phyloP scores from a whole-genome alignment of 108 stramenopile species.

The Licmophora abbreviata region DNA sequence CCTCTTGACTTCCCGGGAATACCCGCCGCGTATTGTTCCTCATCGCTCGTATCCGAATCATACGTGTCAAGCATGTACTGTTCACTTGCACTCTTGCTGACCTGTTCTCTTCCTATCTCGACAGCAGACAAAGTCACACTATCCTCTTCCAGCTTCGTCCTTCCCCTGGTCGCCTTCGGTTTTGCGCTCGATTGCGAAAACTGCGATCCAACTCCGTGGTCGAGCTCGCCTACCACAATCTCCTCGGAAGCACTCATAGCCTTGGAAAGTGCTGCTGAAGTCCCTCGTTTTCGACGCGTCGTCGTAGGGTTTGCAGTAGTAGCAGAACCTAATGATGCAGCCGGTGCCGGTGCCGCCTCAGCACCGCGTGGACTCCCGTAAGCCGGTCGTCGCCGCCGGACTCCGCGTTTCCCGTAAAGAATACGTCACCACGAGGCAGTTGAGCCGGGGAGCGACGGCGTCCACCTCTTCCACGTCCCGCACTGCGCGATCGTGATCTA shows the following conservation, averaged over 20 bases:
- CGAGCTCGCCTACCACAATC: constrained; percentile 64
- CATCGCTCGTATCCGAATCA: constrained; percentile 77
- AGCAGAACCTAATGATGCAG: constrained; percentile 4
- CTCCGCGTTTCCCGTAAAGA: constrained; percentile 63
- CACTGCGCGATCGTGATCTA: constrained; percentile 15
- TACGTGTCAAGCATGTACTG: constrained; percentile 33
- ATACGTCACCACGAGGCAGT: constrained; percentile 61
- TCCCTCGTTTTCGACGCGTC: constrained; percentile 9
- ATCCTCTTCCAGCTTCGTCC: background rate
- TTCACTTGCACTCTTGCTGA: too few species aligned
- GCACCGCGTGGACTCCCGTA: too few species aligned
- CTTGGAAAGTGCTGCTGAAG: constrained; percentile 4
- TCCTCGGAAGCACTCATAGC: constrained; percentile 37
- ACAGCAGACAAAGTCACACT: background rate
- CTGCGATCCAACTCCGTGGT: constrained; percentile 37
- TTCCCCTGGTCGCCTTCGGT: background rate
- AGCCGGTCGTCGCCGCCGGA: too few species aligned
- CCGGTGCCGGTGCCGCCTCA: constrained; percentile 9
- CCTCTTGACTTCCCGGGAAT: too few species aligned
- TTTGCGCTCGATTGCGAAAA: constrained; percentile 11
- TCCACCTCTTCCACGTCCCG: constrained; percentile 42
- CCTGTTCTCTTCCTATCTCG: too few species aligned
- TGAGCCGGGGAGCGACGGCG: constrained; percentile 28
- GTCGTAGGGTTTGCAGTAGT: constrained; percentile 7
- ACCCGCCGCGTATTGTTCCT: constrained; percentile 33